Base-by-base conservation (phyloP, 2,329 filamentous ascomycete species). In the Juglanconis juglandina region DNA sequence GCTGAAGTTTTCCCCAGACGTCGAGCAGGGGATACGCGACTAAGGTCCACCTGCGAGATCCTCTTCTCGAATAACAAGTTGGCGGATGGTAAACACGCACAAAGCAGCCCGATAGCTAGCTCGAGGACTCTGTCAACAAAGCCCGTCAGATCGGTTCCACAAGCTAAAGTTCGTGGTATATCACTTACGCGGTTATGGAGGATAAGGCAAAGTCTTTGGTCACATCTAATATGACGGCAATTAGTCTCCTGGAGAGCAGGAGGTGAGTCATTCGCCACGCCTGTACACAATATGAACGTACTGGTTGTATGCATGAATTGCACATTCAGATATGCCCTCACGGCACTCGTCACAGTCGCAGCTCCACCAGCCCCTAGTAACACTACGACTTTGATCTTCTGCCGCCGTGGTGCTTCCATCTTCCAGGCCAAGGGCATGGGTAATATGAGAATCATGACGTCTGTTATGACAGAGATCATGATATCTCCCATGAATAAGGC, bases 401-500 rank as follows among this genome's bases (percentile, higher is more conserved):
- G 72, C 10, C 53, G 56, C 34, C 65, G 42, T 1, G 68, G 64
- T 56, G 73, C 65, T 24, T 68, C 65, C 48, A 75, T 58, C 2
- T 58, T 64, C 57, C 71, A 73, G 1, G 70, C 69, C 51, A 75
- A 53, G 0, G 71, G 68, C 10, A 74, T 66, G 1, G 74, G 74
- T 10, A 76, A 53, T 11, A 73, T 33, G n/a, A 75, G 64, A 6
- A 75, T 72, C 32, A 71, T 65, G 14, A 71, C 56, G 52, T 75
- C 73, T 24, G 70, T 73, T 3, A 73, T 49, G n/a, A 72, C 70
- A 44, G 70, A 71, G 6, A 74, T 63, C n/a, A 68, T 63, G 1
- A 70, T 66, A 44, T 75, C 74, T 8, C 69, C 67, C 8, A 71
- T 66, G 60, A 75, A 76, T 6, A 76, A 53, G 24, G 65, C 67